phyloP scores from a whole-genome alignment of 2,329 filamentous ascomycete species.

The Trichoderma guizhouense region DNA sequence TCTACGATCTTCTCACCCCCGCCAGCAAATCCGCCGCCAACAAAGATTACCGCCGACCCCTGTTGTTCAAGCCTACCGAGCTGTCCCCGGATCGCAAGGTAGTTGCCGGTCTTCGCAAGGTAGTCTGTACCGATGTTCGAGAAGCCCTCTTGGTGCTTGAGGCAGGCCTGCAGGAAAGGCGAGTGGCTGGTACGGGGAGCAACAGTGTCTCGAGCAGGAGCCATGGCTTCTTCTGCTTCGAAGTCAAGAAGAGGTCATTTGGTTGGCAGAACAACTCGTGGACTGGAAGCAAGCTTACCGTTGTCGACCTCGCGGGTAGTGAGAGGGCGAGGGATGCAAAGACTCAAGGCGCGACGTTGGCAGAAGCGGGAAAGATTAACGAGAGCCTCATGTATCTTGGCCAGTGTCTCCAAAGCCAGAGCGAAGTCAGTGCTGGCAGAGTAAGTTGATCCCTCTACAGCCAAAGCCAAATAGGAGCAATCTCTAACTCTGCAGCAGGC shows the following conservation, averaged over 20 bases:
- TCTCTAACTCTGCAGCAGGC: slow-evolving; percentile 46
- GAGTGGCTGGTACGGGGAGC: slow-evolving; percentile 85
- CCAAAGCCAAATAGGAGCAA: neutral
- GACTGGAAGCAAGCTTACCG: slow-evolving; percentile 75
- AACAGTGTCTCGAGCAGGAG: slow-evolving; percentile 91
- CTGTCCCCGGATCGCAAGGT: slow-evolving; percentile 86
- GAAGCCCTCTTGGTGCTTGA: slow-evolving; percentile 90
- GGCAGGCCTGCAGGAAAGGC: slow-evolving; percentile 79
- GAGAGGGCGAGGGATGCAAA: slow-evolving; percentile 91
- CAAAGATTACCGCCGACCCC: slow-evolving; percentile 69
- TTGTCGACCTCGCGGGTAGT: slow-evolving; percentile 90
- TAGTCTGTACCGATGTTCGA: slow-evolving; percentile 76
- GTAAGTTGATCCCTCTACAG: slow-evolving; percentile 39
- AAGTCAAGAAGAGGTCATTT: slow-evolving; percentile 74
- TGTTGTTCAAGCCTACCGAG: slow-evolving; percentile 92
- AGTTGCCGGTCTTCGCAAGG: slow-evolving; percentile 85
- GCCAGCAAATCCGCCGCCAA: slow-evolving; percentile 56
- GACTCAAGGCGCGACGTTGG: slow-evolving; percentile 86
- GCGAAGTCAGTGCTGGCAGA: slow-evolving; percentile 71
- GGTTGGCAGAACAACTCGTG: slow-evolving; percentile 54
- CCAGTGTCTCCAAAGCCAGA: slow-evolving; percentile 94
- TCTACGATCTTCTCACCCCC: slow-evolving; percentile 83
- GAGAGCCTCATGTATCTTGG: slow-evolving; percentile 97
- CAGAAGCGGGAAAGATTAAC: slow-evolving; percentile 97
- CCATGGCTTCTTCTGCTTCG: slow-evolving; percentile 93